Base-by-base conservation (phyloP, 495 filamentous ascomycete species). In the Aspergillus wentii region DNA sequence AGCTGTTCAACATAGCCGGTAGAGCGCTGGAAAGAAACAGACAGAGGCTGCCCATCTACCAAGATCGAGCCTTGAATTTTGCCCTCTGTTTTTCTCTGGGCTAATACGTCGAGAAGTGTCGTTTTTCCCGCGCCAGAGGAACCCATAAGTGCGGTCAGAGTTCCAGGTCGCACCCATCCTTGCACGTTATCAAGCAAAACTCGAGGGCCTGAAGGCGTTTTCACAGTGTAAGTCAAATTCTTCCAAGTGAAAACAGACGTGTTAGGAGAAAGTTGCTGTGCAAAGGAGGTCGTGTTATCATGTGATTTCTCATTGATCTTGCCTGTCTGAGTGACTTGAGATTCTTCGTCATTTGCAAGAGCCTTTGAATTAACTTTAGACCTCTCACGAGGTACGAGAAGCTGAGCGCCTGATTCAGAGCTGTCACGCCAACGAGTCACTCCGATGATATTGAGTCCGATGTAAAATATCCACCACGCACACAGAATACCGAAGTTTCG, bases 131-230 rank as follows among this genome's bases (percentile, higher is more conserved):
- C 76, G 16, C 76, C 76, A 16, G 72, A 76, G 10, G 70, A 68
- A 16, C 76, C 76, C 65, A 88, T 83, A 8, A 88, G 60, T 1
- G 84, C 84, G 8, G 77, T 75, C 48, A 88, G 65, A 42, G 76
- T 69, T 38, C 88, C 88, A 18, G 88, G 88, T 56, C 91, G 89
- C 33, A 94, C 85, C 82, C 83, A 95, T 31, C 88, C 88, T 45
- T 84, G 81, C 5, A 94, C 79, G 44, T 89, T 69, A 42, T 95
- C 77, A 17, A 95, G 68, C 5, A 88, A 59, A 13, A 52, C 17
- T 10, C 52, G 50, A 42, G 44, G 66, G 21, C 49, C 66, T 33
- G 49, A 56, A 45, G 31, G 64, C 3, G 56, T 53, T 18, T 58
- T 57, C 19, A 72, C 63, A 9, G 56, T 62, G 43, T 82, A 82